These are phyloP conservation scores for Perkinsus chesapeaki DNA, from an alignment of 169 alveolate genomes.

Conservation along the genomic window DNA sequence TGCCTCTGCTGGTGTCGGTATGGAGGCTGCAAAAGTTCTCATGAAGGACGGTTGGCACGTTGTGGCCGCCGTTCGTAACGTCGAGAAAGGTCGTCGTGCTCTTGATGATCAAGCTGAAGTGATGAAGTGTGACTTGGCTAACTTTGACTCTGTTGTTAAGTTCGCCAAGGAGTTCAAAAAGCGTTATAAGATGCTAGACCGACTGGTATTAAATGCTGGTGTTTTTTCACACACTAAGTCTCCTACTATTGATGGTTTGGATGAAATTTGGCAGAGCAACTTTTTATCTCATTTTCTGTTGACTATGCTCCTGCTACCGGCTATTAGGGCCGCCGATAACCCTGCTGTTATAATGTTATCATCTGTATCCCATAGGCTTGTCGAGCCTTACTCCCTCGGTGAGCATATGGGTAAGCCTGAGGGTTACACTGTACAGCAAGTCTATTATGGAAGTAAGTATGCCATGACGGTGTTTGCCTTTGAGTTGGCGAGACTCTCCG, in stretches of 20 bases:
- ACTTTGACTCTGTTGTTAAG: neutral
- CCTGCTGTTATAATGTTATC: neutral
- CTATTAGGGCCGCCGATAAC: neutral
- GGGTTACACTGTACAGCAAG: neutral
- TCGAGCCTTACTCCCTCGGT: neutral
- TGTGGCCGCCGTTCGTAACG: constrained; percentile 1
- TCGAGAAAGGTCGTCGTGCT: neutral
- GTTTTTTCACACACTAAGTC: neutral
- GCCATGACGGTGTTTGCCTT: neutral
- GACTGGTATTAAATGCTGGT: neutral
- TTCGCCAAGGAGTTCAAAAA: neutral
- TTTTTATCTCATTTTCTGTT: neutral
- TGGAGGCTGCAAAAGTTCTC: neutral
- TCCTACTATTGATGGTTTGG: neutral
- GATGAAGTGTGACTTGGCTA: neutral
- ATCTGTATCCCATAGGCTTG: neutral
- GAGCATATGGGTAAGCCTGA: neutral
- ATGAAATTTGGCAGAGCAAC: neutral
- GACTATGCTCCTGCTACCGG: neutral
- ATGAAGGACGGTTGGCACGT: neutral
- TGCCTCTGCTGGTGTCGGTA: neutral
- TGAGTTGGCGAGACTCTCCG: neutral
- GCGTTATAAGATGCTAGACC: neutral
- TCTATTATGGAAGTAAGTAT: neutral
- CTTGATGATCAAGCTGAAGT: neutral